These are phyloP conservation scores for Aspergillus neoniger DNA, from an alignment of 2,329 filamentous ascomycete genomes.

Conservation along the genomic window DNA sequence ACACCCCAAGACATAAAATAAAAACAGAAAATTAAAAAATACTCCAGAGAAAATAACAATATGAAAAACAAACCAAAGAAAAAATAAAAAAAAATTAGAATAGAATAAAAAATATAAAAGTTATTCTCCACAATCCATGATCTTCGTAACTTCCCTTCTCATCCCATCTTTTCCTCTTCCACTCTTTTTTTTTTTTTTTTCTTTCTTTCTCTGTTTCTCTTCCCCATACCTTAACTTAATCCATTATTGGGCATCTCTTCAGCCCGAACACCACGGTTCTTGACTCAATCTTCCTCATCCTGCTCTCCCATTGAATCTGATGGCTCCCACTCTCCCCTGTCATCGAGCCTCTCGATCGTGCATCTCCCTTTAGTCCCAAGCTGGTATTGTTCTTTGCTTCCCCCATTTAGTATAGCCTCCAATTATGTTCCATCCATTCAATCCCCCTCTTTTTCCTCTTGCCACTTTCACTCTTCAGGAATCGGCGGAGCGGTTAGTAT, in stretches of 20 bases:
- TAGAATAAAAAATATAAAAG: too few relatives aligned
- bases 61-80: too few relatives aligned
- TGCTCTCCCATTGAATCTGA: constrained; percentile 11
- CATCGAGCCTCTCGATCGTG: not conserved
- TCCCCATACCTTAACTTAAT: constrained; percentile 19
- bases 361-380: too few relatives aligned
- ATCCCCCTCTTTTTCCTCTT: too few relatives aligned
- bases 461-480: constrained; percentile 8
- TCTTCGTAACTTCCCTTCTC: constrained; percentile 7
- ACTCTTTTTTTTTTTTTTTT: not conserved
- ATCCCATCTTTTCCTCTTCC: constrained; percentile 1
- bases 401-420: too few relatives aligned
- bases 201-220: not conserved
- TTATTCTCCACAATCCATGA: constrained; percentile 10
- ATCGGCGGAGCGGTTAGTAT: too few relatives aligned
- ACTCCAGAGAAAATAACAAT: too few relatives aligned
- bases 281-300: not conserved
- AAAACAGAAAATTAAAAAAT: too few relatives aligned
- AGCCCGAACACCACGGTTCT: constrained; percentile 10
- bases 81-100: too few relatives aligned
- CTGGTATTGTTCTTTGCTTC: too few relatives aligned
- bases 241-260: constrained; percentile 18
- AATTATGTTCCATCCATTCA: not conserved
- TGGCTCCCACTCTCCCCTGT: not conserved
- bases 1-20: too few relatives aligned